Evolutionary conservation across 73 alveolate genomes (phyloP), one percentile per base, ranked within the genome.

Genomic region (Uronychia setigera): DNA sequence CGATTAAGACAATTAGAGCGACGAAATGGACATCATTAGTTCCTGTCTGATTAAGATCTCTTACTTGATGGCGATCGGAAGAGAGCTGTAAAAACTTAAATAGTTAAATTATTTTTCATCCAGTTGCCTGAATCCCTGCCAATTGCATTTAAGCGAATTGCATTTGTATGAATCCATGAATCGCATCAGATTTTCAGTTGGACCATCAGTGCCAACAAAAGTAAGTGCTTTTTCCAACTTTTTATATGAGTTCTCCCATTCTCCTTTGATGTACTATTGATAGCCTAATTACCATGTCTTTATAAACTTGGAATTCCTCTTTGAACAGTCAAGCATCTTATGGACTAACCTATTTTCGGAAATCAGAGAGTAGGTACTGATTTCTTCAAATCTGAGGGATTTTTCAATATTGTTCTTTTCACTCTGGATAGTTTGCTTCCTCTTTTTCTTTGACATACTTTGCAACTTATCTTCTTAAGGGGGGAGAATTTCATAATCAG

Each of bases 401-500:
- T 76, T 76, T 5, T 33, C 60, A 25, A 81, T 30, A 26, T 33
- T 11, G 1, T 60, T 29, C 35, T 81, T 81, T 27, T 81, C 35
- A 30, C 58, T 60, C 31, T 27, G 29, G 35, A 59, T 30, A 1
- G 58, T 14, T 31, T 57, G 59, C 32, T 59, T 35, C 59, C 58
- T 81, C 30, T 35, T 67, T 27, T 58, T 81, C 27, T 35, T 33
- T 1, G 78, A 31, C 34, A 31, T n/a, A 31, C 29, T 13, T 57
- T 79, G 0, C 29, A 33, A 31, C 30, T 75, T n/a, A 26, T 89
- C 88, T 80, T 88, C 77, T 59, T 83, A 67, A 25, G 91, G 95
- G 29, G 84, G 84, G 1, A 93, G 33, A 60, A 59, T 80, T 5
- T 85, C 84, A n/a, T 76, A 86, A 80, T 94, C 96, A 76, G 88